Evolutionary conservation across 139 green algal genomes (phyloP), one percentile per base, ranked within the genome.

Genomic region (Chlorella sp.): DNA sequence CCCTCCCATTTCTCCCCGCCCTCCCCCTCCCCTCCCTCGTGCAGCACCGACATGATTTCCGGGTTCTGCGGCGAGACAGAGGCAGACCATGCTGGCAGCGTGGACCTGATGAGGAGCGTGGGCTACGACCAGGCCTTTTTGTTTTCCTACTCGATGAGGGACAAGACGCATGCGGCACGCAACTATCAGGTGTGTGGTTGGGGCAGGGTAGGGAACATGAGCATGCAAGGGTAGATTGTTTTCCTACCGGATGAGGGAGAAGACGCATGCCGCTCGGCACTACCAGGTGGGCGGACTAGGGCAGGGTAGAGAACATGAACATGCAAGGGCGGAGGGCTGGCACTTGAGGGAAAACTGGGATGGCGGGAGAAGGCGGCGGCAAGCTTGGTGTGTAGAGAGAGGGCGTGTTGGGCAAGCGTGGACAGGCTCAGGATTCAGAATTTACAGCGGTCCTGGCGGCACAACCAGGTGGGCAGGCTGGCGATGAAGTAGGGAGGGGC

Each of bases 1-100:
- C 79, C 21, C 79, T 21, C 40, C 28, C 79, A 68, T 19, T 40
- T 14, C 30, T 40, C 22, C 26, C 48, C 39, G 18, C 78, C 39
- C 39, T 1, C 80, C 77, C 40, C 26, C 22, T 21, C 11, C 77
- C 4, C 40, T 11, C 32, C 48, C 19, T 16, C 5, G 5, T 36
- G 68, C 84, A 90, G 86, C 86, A 98, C 95, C 3, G 97, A 99
- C 93, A 97, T 99, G 84, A 98, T 99, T 78, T 80, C 89, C 88
- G 96, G 97, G 21, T 99, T 99, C 91, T 98, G 97, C 83, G 96
- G 95, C 0, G 97, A 99, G 89, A 98, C 93, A 1, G 96, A 98
- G 68, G 95, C 94, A 30, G 97, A 99, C 68, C 97, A 99, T 57
- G 53, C 60, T 7, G 92, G 94, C 36, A 99, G 96, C 21, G 53